Evolutionary conservation across 2,329 filamentous ascomycete species (phyloP), one percentile per base, ranked within the genome.

Genomic region (Fusarium albidum): DNA sequence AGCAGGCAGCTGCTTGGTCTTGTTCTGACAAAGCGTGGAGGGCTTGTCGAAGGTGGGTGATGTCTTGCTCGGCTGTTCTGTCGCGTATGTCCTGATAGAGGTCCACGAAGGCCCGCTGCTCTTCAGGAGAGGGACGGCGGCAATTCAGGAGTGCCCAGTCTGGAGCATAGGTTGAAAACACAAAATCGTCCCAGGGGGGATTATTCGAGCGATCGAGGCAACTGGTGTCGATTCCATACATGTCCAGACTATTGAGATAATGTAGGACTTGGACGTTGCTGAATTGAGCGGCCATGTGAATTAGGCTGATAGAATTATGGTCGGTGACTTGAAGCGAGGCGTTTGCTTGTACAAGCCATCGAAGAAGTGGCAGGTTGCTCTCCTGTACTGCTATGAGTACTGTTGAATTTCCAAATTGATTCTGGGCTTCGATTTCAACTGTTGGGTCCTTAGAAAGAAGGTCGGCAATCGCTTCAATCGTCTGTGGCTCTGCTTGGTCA

Each of bases 371-470:
- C 10, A 38, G 21, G n/a, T 29, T 41, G 4, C 21, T 28, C 1
- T 6, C 1, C 0, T 1, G 1, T 1, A 35, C 7, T 29, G 49
- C 33, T 1, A 0, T 2, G 2, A 25, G 1, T 3, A 15, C 17
- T 3, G 52, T 21, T 5, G 39, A 17, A 0, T 1, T 3, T 10
- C 49, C 49, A 0, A 1, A 1, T 2, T 1, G 3, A 15, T 49
- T 14, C 29, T 18, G 39, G 5, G 21, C 21, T 5, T 40, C 49
- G 12, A 56, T 6, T n/a, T 29, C 39, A 6, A 14, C n/a, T 3
- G 4, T n/a, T 6, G n/a, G 21, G 17, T 28, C 3, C 21, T n/a
- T 27, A 11, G 15, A 3, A 28, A 45, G 21, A n/a, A 45, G 42
- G 10, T 6, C 21, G 26, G 15, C 7, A 35, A 21, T 45, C 21